A percentile compares a stretch with the other conserved stretches of the same genome.
Evolutionary conservation across 2,329 filamentous ascomycete genomes (phyloP).

Genomic region (Fonsecaea nubica): DNA sequence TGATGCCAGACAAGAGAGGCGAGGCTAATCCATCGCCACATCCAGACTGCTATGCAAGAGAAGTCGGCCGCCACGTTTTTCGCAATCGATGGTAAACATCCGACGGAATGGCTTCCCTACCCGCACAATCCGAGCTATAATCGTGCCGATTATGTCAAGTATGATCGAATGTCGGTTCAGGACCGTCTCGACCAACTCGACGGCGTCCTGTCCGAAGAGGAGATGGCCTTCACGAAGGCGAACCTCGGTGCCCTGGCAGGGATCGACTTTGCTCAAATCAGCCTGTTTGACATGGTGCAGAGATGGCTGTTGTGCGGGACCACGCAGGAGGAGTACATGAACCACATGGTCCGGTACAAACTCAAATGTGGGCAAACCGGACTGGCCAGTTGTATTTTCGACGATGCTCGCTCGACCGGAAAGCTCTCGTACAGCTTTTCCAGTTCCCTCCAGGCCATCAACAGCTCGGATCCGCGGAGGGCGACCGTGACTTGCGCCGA

Average conservation of each 20-base stretch:
- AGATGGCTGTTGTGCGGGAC: constrained; percentile 52
- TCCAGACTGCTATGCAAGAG: no score
- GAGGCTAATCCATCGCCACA: no score
- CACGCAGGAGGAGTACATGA: constrained; percentile 42
- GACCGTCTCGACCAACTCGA: background rate
- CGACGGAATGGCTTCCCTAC: no score
- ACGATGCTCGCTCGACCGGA: constrained; percentile 50
- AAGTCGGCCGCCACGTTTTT: no score
- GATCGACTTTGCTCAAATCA: constrained; percentile 45
- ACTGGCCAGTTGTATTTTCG: constrained; percentile 55
- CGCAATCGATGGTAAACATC: no score
- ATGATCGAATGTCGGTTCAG: background rate
- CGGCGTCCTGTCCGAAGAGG: background rate
- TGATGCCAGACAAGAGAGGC: no score
- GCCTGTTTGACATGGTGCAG: no score
- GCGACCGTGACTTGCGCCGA: constrained; percentile 47
- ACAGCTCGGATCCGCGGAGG: constrained; percentile 37
- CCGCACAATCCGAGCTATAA: no score
- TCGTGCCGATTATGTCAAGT: no score
- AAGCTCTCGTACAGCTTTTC: constrained; percentile 52
- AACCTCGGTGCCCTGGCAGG: background rate
- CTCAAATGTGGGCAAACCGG: constrained; percentile 53
- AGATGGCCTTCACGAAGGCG: background rate
- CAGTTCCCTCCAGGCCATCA: constrained; percentile 46
- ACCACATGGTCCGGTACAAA: constrained; percentile 47